These are phyloP conservation scores for Cucurbita moschata DNA, from an alignment of 306 rosid genomes.

Conservation along the genomic window DNA sequence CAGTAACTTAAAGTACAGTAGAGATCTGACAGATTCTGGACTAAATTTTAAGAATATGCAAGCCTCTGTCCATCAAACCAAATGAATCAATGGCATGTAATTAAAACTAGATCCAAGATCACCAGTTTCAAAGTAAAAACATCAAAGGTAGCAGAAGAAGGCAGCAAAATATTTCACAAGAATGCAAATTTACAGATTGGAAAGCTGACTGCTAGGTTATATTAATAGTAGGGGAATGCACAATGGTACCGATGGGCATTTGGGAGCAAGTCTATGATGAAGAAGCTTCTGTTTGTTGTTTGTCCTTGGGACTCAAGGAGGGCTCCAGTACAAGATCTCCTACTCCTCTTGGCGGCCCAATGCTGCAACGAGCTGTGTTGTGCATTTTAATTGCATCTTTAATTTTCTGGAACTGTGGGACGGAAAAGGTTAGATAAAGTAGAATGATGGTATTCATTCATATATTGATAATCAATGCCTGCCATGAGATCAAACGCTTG, in stretches of 20 bases:
- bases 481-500: neutral
- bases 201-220: neutral
- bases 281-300: constrained; percentile 35
- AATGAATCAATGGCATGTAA: neutral
- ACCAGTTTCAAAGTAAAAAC: neutral
- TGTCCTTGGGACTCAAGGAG: constrained; percentile 36
- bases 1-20: neutral
- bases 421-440: neutral
- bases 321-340: constrained; percentile 48
- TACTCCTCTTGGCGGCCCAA: constrained; percentile 70
- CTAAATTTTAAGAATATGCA: neutral
- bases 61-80: neutral
- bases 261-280: constrained; percentile 16
- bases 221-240: constrained; percentile 2
- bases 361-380: constrained; percentile 96
- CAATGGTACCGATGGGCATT: neutral
- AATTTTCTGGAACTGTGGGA: constrained; percentile 77
- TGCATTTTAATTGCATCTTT: constrained; percentile 79
- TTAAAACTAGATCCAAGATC: neutral
- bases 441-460: neutral
- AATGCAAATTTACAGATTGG: constrained; percentile 7
- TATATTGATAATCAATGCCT: neutral
- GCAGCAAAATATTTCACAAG: neutral
- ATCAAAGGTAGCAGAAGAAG: neutral
- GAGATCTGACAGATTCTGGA: neutral